phyloP scores from a whole-genome alignment of 305 asterid genomes.

The Andrographis paniculata region DNA sequence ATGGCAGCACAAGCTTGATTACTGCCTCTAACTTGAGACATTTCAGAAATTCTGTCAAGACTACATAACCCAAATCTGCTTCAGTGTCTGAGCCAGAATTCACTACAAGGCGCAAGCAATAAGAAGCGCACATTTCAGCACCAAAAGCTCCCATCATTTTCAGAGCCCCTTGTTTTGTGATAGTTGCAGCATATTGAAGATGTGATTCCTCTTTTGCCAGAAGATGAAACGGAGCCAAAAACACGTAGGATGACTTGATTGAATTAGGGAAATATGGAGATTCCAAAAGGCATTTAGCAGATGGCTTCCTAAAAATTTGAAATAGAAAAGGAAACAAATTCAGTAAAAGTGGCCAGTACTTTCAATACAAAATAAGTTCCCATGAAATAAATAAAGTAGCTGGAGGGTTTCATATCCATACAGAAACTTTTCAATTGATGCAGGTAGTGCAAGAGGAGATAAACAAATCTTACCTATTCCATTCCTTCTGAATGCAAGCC shows the following conservation, averaged over 20 bases:
- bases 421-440: constrained; percentile 1
- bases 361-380: constrained; percentile 2
- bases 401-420: constrained; percentile 14
- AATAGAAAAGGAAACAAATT: constrained; percentile 20
- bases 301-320: constrained; percentile 68
- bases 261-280: constrained; percentile 80
- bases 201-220: constrained; percentile 76
- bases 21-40: constrained; percentile 60
- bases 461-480: constrained; percentile 55
- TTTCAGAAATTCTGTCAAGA: constrained; percentile 73
- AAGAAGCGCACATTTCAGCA: constrained; percentile 91
- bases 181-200: constrained; percentile 76
- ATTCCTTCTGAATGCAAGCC: constrained; percentile 78
- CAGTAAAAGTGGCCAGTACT: constrained; percentile 16
- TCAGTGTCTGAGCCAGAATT: constrained; percentile 60
- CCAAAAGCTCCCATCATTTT: constrained; percentile 75
- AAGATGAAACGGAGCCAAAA: constrained; percentile 86
- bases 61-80: constrained; percentile 82
- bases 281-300: constrained; percentile 83
- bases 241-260: constrained; percentile 73
- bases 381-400: constrained; percentile 8
- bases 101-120: constrained; percentile 72
- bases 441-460: constrained; percentile 2
- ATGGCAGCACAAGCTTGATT: constrained; percentile 54
- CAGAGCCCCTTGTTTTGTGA: constrained; percentile 77